phyloP scores from a whole-genome alignment of 768 basidiomycete species.

The Suillus lakei region DNA sequence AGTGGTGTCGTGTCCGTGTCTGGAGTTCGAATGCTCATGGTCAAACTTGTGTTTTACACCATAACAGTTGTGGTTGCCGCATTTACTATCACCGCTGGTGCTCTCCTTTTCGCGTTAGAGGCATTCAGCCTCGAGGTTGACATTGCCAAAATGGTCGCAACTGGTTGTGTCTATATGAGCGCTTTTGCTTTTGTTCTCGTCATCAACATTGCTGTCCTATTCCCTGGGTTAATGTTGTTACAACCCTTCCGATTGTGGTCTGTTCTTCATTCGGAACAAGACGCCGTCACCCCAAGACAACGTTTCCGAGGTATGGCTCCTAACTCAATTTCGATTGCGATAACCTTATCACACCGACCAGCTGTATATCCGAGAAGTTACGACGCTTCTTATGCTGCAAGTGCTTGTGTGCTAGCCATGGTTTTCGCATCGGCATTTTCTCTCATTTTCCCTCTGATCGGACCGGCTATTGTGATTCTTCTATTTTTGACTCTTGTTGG shows the following conservation, averaged over 20 bases:
- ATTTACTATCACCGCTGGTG: slow-evolving; percentile 69
- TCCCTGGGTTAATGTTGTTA: slow-evolving; percentile 74
- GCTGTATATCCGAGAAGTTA: slow-evolving; percentile 77
- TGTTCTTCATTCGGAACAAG: slow-evolving; percentile 57
- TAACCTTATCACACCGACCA: slow-evolving; percentile 27
- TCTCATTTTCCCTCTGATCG: slow-evolving; percentile 77
- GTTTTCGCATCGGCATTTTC: slow-evolving; percentile 76
- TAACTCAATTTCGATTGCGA: neutral
- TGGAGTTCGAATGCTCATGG: slow-evolving; percentile 56
- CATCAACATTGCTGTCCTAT: slow-evolving; percentile 67
- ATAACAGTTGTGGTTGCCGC: slow-evolving; percentile 57
- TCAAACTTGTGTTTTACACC: slow-evolving; percentile 67
- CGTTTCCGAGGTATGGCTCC: slow-evolving; percentile 68
- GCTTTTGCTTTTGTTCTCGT: slow-evolving; percentile 61
- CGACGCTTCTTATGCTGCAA: slow-evolving; percentile 69
- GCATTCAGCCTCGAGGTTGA: slow-evolving; percentile 51
- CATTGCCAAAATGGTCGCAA: slow-evolving; percentile 55
- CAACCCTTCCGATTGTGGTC: slow-evolving; percentile 69
- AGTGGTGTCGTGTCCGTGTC: slow-evolving; percentile 68
- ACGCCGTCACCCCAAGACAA: slow-evolving; percentile 76
- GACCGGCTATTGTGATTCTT: slow-evolving; percentile 68
- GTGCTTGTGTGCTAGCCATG: slow-evolving; percentile 68
- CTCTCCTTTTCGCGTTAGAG: slow-evolving; percentile 69
- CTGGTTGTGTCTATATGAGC: slow-evolving; percentile 75
- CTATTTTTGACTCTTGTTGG: slow-evolving; percentile 70